Percentiles rank a stretch among this genome's conserved stretches.
phyloP scores from a whole-genome alignment of 75 land plant species.

The Pinus tabuliformis region DNA sequence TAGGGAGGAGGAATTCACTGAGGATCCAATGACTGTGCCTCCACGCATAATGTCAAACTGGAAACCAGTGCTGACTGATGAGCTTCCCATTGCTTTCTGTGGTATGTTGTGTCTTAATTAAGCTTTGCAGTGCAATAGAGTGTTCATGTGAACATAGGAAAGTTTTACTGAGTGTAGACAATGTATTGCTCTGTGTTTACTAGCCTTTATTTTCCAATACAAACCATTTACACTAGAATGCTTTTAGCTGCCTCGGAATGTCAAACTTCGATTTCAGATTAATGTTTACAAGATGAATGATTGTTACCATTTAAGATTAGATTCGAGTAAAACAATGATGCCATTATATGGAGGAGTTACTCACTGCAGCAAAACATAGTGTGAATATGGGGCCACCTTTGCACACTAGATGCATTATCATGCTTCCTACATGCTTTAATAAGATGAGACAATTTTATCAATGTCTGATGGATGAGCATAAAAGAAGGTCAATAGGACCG shows the following conservation, averaged over 20 bases:
- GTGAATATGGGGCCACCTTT: no score
- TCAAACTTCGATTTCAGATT: neutral
- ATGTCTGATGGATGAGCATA: no score
- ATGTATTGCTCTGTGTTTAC: neutral
- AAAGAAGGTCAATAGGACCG: no score
- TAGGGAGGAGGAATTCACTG: conserved; percentile 54
- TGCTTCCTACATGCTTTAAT: no score
- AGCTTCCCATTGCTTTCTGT: conserved; percentile 88
- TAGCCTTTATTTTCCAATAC: neutral
- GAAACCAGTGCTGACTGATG: conserved; percentile 70
- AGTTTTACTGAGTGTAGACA: neutral
- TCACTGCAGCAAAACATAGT: no score
- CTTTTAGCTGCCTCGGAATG: neutral
- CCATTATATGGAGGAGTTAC: neutral
- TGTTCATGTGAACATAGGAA: neutral
- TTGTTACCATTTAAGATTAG: neutral
- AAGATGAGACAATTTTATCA: no score
- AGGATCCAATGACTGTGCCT: conserved; percentile 87
- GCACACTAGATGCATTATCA: no score
- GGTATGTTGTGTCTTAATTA: conserved; percentile 37
- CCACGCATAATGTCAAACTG: conserved; percentile 69
- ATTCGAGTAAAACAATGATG: neutral
- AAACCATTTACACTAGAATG: neutral
- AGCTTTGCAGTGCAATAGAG: neutral
- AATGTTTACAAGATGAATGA: neutral